These are phyloP conservation scores for Prunus yedoensis DNA, from an alignment of 331 rosid genomes.

Conservation along the genomic window DNA sequence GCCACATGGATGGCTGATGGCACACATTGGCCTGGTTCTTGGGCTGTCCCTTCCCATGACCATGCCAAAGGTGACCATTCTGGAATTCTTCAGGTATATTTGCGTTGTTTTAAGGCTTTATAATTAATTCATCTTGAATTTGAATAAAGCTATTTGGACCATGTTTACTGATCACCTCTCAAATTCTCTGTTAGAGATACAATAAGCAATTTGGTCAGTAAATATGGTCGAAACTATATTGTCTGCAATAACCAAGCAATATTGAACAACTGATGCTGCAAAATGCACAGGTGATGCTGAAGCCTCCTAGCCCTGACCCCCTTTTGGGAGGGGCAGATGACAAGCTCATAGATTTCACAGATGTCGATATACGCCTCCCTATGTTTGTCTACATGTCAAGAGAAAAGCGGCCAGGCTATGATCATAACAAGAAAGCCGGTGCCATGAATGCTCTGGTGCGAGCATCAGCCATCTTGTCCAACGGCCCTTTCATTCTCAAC, in stretches of 20 bases:
- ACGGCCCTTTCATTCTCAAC: slow-evolving; percentile 89
- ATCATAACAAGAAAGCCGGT: slow-evolving; percentile 94
- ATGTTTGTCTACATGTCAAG: slow-evolving; percentile 86
- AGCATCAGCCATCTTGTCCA: slow-evolving; percentile 77
- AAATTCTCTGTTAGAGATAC: not conserved
- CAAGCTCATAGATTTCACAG: slow-evolving; percentile 67
- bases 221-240: not conserved
- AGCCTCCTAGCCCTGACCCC: slow-evolving; percentile 75
- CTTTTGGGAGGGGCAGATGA: slow-evolving; percentile 62
- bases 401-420: slow-evolving; percentile 89
- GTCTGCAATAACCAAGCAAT: not conserved
- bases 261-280: not conserved
- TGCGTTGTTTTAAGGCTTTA: too few relatives aligned
- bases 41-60: slow-evolving; percentile 59
- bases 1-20: slow-evolving; percentile 99
- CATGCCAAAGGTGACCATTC: slow-evolving; percentile 81
- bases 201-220: not conserved
- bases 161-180: not conserved
- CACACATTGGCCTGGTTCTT: slow-evolving; percentile 94
- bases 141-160: not conserved
- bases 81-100: slow-evolving; percentile 78
- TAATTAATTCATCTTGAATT: not conserved
- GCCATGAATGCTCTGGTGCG: slow-evolving; percentile 94
- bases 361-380: slow-evolving; percentile 63
- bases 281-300: slow-evolving; percentile 70